Evolutionary conservation across 257 asterid species (phyloP), one percentile per base, ranked within the genome.

Genomic region (Scutellaria galericulata): DNA sequence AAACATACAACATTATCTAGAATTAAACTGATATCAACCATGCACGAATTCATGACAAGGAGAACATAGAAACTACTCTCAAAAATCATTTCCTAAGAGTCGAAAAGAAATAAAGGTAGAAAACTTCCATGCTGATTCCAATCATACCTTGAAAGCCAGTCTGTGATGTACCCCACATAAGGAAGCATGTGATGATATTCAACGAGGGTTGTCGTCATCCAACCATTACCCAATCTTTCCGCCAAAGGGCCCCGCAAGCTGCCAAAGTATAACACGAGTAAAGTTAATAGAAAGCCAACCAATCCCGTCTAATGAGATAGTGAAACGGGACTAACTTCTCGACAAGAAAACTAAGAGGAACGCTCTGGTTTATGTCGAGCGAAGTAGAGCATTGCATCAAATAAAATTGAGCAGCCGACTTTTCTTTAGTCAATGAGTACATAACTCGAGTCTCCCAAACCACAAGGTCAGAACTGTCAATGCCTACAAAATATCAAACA

Each of bases 221-320:
- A 90, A 60, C 78, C 13, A 52, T 70, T 83, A 9, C 22, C 40
- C 59, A 5, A 69, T 71, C 73, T 80, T 63, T 75, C 73, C 1
- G 79, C 82, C 59, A 90, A 68, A 31, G 95, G 95, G 71, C 90
- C 96, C 78, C 74, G 83, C 75, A 89, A 74, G 72, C 96, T 88
- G 77, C 60, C 59, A 74, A 72, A 74, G 37, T 31, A 40, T 20
- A 61, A 71, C 55, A 68, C 64, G 14, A 20, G 47, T 57, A 61
- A 24, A 61, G 35, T 66, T 60, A 58, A 69, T 15, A 48, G 44
- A 47, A 56, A 37, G 40, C 7, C 31, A 7, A 62, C 60, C 39
- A 41, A 31, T 31, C 37, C 37, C 10, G 53, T 9, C 54, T 51
- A 69, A 22, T 72, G 48, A 51, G 69, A 35, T 9, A 61, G 5